Base-by-base conservation (phyloP, 176 grass and related monocot genomes). In the Lolium perenne region DNA sequence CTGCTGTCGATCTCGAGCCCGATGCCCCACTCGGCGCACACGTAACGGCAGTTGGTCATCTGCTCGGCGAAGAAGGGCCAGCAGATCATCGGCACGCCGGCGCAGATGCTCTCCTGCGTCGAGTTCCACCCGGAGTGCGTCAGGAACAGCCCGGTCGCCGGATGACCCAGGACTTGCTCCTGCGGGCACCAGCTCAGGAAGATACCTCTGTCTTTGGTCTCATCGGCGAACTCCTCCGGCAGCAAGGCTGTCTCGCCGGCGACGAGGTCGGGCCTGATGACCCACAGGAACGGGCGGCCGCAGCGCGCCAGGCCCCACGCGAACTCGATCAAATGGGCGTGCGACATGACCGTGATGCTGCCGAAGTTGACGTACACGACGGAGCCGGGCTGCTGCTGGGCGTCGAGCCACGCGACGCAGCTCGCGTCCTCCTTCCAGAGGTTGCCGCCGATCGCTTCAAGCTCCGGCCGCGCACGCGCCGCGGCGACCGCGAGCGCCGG, bases 351-450 rank as follows among this genome's bases (percentile, higher is more conserved):
- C 1, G 81, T 89, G 85, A 97, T 87, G 83, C 95, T 97, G 40
- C 95, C 95, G 66, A 91, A 97, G 93, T 97, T 97, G 35, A 97
- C 91, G 48, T 94, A 97, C 11, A 97, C 78, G 61, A 97, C 92
- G 0, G 86, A 97, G 47, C 49, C 81, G 0, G 88, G 40, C 21
- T 80, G 40, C 14, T 80, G 74, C 49, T 55, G 75, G 12, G 14
- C 48, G 26, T 90, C 57, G 32, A 97, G 84, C 94, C 94, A 97
- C 49, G 48, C 41, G 3, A 97, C 66, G 26, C 94, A 97, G 12
- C 46, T 61, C 7, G 80, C 2, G 76, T 97, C 91, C 70, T 97
- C 94, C 61, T 88, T 94, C 94, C 94, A 94, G 7, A 97, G 85
- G 71, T 73, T 94, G 22, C 77, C 68, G 59, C 77, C 80, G 29